Evolutionary conservation across 2,329 filamentous ascomycete species (phyloP).

Genomic region (Aspergillus flavus): DNA sequence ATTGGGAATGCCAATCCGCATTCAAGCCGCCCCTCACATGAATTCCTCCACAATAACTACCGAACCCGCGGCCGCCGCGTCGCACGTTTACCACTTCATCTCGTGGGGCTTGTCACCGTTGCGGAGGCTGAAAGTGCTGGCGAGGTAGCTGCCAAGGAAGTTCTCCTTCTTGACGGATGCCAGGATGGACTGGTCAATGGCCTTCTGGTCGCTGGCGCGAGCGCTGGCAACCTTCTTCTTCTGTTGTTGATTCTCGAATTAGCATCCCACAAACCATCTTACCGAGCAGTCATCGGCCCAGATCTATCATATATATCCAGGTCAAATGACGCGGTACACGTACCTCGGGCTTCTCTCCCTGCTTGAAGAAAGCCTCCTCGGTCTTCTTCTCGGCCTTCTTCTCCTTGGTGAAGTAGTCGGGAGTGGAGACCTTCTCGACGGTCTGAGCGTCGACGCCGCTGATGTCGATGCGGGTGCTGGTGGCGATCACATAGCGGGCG

Average conservation of each 20-base stretch:
- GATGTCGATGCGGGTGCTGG: constrained; percentile 59
- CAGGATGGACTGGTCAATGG: constrained; percentile 93
- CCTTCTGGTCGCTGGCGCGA: constrained; percentile 97
- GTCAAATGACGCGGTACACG: constrained; percentile 35
- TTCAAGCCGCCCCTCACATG: constrained; percentile 39
- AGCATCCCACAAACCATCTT: constrained; percentile 6
- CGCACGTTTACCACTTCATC: constrained; percentile 89
- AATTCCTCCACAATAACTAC: constrained; percentile 44
- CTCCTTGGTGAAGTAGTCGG: constrained; percentile 96
- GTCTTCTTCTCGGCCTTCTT: constrained; percentile 90
- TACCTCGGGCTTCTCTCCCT: constrained; percentile 97
- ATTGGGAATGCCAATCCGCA: constrained; percentile 36
- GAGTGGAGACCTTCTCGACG: constrained; percentile 81
- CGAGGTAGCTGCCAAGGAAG: constrained; percentile 89
- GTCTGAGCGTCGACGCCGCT: constrained; percentile 72
- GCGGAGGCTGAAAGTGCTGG: constrained; percentile 95
- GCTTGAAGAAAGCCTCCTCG: constrained; percentile 99
- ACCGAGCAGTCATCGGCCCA: neutral
- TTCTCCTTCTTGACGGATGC: constrained; percentile 98
- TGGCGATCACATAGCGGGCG: constrained; percentile 54
- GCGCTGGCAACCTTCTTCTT: constrained; percentile 95
- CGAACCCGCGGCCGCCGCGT: constrained; percentile 43
- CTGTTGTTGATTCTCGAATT: constrained; percentile 53
- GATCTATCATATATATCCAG: neutral
- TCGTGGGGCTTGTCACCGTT: constrained; percentile 99